These are phyloP conservation scores for Tricholoma bakamatsutake DNA, from an alignment of 768 basidiomycete genomes.

Conservation along the genomic window DNA sequence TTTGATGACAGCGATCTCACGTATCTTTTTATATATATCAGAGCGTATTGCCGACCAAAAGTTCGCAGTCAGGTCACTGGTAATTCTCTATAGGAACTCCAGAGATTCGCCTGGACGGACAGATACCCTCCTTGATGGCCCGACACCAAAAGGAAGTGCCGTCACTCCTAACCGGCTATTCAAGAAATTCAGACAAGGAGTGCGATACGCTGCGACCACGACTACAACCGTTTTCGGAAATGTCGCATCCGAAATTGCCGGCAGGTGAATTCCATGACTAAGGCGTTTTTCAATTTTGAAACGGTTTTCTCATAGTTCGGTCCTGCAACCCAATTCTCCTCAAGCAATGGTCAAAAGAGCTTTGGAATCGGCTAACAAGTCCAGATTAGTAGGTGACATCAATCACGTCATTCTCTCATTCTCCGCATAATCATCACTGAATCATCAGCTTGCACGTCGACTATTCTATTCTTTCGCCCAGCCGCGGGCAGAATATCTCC, in stretches of 20 bases:
- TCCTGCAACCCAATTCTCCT: conserved; percentile 87
- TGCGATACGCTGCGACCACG: conserved; percentile 68
- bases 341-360: conserved; percentile 76
- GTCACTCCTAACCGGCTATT: conserved; percentile 58
- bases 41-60: conserved; percentile 84
- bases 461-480: conserved; percentile 82
- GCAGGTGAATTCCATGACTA: conserved; percentile 27
- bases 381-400: conserved; percentile 44
- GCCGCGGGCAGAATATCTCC: conserved; percentile 50
- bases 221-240: conserved; percentile 70
- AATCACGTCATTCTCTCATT: not conserved
- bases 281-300: conserved; percentile 1
- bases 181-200: conserved; percentile 65
- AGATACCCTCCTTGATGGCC: conserved; percentile 48
- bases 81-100: conserved; percentile 75
- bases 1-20: not conserved
- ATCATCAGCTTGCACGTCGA: conserved; percentile 65
- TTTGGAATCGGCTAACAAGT: conserved; percentile 75
- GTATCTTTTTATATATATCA: conserved; percentile 19
- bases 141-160: conserved; percentile 27
- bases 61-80: conserved; percentile 63
- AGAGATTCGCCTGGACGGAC: conserved; percentile 62
- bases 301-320: conserved; percentile 35
- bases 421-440: not conserved
- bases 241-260: conserved; percentile 50